Conservation (phyloP, 1,139 yeast genomes). For the Protomyces inundatus region DNA sequence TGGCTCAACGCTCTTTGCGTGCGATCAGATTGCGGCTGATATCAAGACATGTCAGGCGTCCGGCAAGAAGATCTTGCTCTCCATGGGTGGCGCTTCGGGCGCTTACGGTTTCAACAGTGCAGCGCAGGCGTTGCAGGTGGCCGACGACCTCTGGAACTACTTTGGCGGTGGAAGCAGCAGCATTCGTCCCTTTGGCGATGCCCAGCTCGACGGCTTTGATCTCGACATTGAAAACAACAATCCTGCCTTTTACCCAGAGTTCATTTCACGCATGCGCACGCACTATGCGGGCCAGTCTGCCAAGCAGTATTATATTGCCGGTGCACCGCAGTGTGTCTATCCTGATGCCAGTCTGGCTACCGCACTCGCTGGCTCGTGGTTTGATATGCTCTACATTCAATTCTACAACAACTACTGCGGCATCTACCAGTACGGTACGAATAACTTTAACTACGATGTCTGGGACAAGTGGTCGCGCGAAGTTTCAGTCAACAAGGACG, state of each 20-base stretch:
- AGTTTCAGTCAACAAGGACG: slow-evolving; percentile 59
- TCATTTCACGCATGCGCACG: slow-evolving; percentile 51
- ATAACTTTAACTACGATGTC: slow-evolving; percentile 73
- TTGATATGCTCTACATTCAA: slow-evolving; percentile 87
- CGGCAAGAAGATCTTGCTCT: slow-evolving; percentile 73
- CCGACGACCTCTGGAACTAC: slow-evolving; percentile 71
- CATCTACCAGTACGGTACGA: slow-evolving; percentile 36
- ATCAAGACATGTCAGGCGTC: slow-evolving; percentile 72
- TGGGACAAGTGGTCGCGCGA: slow-evolving; percentile 69
- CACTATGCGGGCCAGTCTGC: slow-evolving; percentile 47
- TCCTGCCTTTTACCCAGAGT: slow-evolving; percentile 51
- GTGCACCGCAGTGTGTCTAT: slow-evolving; percentile 93
- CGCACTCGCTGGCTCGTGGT: slow-evolving; percentile 52
- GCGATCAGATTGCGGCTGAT: slow-evolving; percentile 47
- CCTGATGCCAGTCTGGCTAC: slow-evolving; percentile 84
- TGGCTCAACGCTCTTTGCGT: slow-evolving; percentile 38
- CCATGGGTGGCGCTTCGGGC: slow-evolving; percentile 86
- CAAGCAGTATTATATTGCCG: slow-evolving; percentile 64
- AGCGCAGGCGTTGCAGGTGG: slow-evolving; percentile 60
- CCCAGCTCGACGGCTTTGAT: slow-evolving; percentile 68
- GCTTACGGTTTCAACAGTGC: slow-evolving; percentile 66
- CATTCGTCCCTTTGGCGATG: slow-evolving; percentile 69
- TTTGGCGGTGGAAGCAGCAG: slow-evolving; percentile 68
- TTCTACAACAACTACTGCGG: slow-evolving; percentile 87
- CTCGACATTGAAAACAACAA: slow-evolving; percentile 60